Evolutionary conservation across 2,329 filamentous ascomycete species (phyloP).

Genomic region (Talaromyces sp.): DNA sequence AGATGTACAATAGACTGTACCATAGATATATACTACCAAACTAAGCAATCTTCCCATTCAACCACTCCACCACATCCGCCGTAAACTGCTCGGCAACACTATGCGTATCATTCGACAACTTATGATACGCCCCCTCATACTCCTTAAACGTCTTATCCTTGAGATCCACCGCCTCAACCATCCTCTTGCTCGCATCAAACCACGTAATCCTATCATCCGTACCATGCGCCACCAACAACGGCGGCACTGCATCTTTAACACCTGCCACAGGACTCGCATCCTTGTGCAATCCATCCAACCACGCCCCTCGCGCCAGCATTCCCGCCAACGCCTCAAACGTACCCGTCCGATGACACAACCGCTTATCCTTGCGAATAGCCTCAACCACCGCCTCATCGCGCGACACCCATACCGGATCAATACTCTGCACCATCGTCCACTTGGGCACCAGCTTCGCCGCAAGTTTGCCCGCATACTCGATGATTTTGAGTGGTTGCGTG

Average conservation of each 20-base stretch:
- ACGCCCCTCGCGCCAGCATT: conserved; percentile 67
- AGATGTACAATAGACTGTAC: neutral
- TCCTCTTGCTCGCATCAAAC: conserved; percentile 59
- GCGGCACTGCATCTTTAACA: conserved; percentile 43
- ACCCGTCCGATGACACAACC: conserved; percentile 73
- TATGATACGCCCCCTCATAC: conserved; percentile 77
- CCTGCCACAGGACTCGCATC: conserved; percentile 14
- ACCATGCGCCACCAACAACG: conserved; percentile 71
- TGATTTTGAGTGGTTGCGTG: conserved; percentile 47
- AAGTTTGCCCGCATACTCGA: conserved; percentile 5
- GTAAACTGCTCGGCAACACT: conserved; percentile 33
- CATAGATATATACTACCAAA: neutral
- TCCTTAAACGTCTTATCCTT: conserved; percentile 65
- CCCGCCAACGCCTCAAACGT: conserved; percentile 76
- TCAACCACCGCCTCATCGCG: conserved; percentile 40
- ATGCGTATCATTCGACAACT: conserved; percentile 38
- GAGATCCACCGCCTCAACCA: conserved; percentile 54
- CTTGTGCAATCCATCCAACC: conserved; percentile 48
- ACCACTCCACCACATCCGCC: conserved; percentile 62
- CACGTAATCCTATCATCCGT: conserved; percentile 66
- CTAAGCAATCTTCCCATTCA: conserved; percentile 26
- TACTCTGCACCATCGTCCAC: conserved; percentile 6
- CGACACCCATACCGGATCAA: conserved; percentile 26
- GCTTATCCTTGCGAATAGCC: conserved; percentile 6
- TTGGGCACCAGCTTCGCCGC: conserved; percentile 3